These are phyloP conservation scores for Vaccinium corymbosum DNA, from an alignment of 148 eudicot genomes.

Conservation along the genomic window DNA sequence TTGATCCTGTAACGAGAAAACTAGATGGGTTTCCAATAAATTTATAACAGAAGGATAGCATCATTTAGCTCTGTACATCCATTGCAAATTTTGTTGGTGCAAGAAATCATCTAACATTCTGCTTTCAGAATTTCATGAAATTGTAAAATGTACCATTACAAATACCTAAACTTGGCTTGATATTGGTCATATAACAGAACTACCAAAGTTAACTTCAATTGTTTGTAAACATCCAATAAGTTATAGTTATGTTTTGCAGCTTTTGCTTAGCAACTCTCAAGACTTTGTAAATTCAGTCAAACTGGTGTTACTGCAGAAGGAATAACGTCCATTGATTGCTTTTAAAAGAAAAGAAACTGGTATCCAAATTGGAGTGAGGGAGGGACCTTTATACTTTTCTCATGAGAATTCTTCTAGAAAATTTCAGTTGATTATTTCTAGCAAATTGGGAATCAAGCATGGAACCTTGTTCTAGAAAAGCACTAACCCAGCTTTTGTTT, in stretches of 20 bases:
- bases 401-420: not conserved
- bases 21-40: not conserved
- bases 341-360: not conserved
- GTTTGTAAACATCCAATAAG: not conserved
- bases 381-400: not conserved
- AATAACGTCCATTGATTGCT: not conserved
- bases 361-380: not conserved
- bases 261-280: not conserved
- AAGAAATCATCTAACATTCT: not conserved
- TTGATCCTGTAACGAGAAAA: conserved; percentile 50
- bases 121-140: not conserved
- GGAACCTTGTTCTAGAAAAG: conserved; percentile 10
- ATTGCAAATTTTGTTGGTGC: no score
- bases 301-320: not conserved
- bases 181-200: not conserved
- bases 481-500: conserved; percentile 86
- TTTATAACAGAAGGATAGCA: not conserved
- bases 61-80: no score
- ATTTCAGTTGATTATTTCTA: not conserved
- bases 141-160: not conserved
- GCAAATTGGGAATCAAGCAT: not conserved
- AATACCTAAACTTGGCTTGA: not conserved
- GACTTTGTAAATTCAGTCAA: not conserved
- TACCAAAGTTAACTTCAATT: not conserved
- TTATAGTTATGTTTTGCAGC: not conserved